Percentiles rank a stretch among this genome's conserved stretches.
Evolutionary conservation across 805 yeast genomes (phyloP).

Genomic region (Wickerhamomyces chambardii): DNA sequence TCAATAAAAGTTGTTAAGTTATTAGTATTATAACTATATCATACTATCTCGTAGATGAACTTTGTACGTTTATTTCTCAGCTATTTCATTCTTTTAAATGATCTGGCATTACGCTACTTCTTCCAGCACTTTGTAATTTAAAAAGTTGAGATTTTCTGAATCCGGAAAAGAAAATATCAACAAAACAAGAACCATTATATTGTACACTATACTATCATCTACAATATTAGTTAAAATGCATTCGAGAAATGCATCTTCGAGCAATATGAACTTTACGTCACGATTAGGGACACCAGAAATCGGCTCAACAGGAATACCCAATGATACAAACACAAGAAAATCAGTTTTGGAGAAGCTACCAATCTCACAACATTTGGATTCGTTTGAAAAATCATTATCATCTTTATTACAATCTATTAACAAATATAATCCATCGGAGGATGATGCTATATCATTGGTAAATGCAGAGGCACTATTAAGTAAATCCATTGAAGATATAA

Average conservation of each 20-base stretch:
- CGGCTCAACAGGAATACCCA: slow-evolving; percentile 8
- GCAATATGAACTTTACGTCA: slow-evolving; percentile 6
- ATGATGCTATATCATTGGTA: slow-evolving; percentile 21
- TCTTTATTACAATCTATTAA: slow-evolving; percentile 31
- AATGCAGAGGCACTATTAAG: slow-evolving; percentile 20
- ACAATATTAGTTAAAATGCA: neutral
- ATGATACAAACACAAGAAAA: slow-evolving; percentile 4
- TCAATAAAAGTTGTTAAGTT: no score
- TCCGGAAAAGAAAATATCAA: neutral
- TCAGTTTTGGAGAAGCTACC: slow-evolving; percentile 20
- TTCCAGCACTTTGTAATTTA: no score
- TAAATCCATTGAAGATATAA: slow-evolving; percentile 20
- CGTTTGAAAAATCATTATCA: slow-evolving; percentile 29
- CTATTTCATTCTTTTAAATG: no score
- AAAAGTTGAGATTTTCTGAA: no score
- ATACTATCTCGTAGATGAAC: no score
- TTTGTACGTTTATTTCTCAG: no score
- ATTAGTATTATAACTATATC: no score
- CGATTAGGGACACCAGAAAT: slow-evolving; percentile 20
- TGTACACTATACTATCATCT: neutral
- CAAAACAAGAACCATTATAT: neutral
- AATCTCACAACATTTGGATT: slow-evolving; percentile 29
- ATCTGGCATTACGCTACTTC: no score
- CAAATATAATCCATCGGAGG: slow-evolving; percentile 30
- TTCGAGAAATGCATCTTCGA: slow-evolving; percentile 8